Conservation (phyloP, 768 basidiomycete species). For the Porphyrellus cyaneotinctus region DNA sequence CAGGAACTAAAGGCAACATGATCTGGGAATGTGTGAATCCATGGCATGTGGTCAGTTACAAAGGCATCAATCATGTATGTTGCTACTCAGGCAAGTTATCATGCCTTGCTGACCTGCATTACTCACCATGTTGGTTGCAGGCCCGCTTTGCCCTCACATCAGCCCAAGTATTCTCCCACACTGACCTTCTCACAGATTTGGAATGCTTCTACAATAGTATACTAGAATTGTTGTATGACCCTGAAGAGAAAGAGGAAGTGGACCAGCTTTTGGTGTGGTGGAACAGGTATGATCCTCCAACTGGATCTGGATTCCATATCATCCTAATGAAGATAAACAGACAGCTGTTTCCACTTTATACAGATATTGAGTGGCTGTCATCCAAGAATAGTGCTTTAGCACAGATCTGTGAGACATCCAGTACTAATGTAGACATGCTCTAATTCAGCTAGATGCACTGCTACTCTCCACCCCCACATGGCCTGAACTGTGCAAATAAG, state of each 20-base stretch:
- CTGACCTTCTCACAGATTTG: not conserved
- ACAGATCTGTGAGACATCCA: not conserved
- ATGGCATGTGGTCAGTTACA: not conserved
- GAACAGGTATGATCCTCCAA: not conserved
- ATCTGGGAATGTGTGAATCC: not conserved
- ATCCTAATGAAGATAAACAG: not conserved
- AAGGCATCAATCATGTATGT: not conserved
- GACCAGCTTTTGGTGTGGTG: not conserved
- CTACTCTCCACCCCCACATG: too few species aligned
- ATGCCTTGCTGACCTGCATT: too few species aligned
- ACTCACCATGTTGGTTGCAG: not conserved
- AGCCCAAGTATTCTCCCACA: not conserved
- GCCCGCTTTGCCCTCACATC: not conserved
- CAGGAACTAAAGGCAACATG: not conserved
- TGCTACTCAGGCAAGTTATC: not conserved
- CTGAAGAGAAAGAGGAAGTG: not conserved
- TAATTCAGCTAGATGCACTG: too few species aligned
- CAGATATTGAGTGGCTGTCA: not conserved
- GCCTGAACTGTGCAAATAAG: too few species aligned
- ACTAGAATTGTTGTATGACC: not conserved
- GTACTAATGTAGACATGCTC: too few species aligned
- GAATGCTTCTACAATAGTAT: slow-evolving; percentile 1
- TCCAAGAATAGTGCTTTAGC: not conserved
- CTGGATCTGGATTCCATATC: too few species aligned
- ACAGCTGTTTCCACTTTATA: not conserved